These are phyloP conservation scores for Posidonia australis DNA, from an alignment of 106 monocot genomes.

Conservation along the genomic window DNA sequence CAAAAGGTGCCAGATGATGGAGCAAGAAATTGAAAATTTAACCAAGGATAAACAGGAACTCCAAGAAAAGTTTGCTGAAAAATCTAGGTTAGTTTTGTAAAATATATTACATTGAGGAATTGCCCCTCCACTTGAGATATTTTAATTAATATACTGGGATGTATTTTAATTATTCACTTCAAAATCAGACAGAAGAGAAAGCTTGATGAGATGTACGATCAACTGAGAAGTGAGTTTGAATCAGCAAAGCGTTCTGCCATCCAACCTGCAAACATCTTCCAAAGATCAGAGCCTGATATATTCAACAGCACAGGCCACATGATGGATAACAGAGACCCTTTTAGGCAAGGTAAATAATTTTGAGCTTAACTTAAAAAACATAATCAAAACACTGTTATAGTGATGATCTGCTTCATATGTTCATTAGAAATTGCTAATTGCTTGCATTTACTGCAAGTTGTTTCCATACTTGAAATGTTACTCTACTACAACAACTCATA, in stretches of 20 bases:
- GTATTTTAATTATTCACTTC: neutral
- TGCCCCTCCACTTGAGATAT: neutral
- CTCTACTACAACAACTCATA: neutral
- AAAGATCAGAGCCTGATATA: slow-evolving; percentile 60
- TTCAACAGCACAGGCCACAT: slow-evolving; percentile 51
- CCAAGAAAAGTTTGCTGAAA: slow-evolving; percentile 94
- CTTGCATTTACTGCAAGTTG: too few species aligned
- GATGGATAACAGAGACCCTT: slow-evolving; percentile 39
- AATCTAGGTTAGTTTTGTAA: slow-evolving; percentile 55
- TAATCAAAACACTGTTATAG: neutral
- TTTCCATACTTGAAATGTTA: neutral
- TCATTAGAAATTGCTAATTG: too few species aligned
- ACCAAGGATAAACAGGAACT: slow-evolving; percentile 89
- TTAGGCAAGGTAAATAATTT: slow-evolving; percentile 50
- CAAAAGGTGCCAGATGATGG: slow-evolving; percentile 90
- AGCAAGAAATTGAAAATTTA: slow-evolving; percentile 75
- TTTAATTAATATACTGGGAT: neutral
- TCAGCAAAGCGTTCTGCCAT: slow-evolving; percentile 72
- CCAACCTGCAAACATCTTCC: slow-evolving; percentile 65
- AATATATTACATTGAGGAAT: too few species aligned
- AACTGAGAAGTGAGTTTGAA: slow-evolving; percentile 77
- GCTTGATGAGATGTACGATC: slow-evolving; percentile 99
- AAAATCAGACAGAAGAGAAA: slow-evolving; percentile 88
- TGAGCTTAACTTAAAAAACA: too few species aligned
- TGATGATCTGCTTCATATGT: neutral